phyloP scores from a whole-genome alignment of 257 asterid genomes.

The Hygrophila difformis region DNA sequence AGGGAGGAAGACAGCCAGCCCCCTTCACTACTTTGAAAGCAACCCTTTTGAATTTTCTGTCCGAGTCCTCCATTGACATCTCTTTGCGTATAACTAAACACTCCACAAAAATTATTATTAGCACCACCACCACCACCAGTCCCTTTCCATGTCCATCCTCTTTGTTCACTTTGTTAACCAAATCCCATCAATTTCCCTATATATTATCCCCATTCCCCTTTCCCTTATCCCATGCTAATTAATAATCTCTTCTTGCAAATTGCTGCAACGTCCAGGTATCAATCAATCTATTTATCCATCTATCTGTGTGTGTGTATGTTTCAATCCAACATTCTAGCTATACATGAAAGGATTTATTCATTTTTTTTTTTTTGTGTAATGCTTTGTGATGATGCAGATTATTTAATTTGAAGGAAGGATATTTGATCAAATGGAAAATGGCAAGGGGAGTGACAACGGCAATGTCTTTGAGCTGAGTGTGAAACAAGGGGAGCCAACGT shows the following conservation, averaged over 20 bases:
- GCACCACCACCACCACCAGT: constrained; percentile 7
- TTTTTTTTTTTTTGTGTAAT: no score
- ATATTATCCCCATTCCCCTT: constrained; percentile 20
- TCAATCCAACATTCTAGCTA: no score
- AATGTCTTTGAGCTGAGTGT: constrained; percentile 34
- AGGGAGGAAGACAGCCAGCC: no score
- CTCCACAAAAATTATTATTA: not conserved
- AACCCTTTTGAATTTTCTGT: constrained; percentile 11
- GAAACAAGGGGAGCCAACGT: constrained; percentile 41
- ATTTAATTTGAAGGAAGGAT: not conserved
- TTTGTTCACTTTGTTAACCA: constrained; percentile 80
- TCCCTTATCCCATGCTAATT: constrained; percentile 6
- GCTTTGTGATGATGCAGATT: no score
- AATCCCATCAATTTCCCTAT: constrained; percentile 31
- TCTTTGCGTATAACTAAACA: constrained; percentile 16
- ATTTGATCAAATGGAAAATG: constrained; percentile 43
- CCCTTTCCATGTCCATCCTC: no score
- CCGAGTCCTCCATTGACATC: constrained; percentile 7
- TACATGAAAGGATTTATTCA: no score
- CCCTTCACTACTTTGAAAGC: not conserved
- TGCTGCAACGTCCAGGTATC: no score
- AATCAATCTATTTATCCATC: no score
- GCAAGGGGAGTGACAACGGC: constrained; percentile 10
- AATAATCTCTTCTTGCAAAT: no score
- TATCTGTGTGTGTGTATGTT: no score